Evolutionary conservation across 1,139 yeast species (phyloP).

Genomic region (Pichia sp.): DNA sequence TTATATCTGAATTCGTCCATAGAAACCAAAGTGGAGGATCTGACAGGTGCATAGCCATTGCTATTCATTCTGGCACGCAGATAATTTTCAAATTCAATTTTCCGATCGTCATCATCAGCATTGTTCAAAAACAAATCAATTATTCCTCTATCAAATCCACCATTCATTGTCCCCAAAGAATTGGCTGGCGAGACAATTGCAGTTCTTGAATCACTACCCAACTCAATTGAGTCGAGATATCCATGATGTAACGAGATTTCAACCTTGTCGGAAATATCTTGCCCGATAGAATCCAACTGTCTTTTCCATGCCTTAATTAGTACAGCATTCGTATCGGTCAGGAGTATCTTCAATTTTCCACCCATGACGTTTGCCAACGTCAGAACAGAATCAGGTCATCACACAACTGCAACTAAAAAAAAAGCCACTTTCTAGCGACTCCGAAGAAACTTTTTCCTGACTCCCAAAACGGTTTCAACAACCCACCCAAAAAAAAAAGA

Average conservation of each 20-base stretch:
- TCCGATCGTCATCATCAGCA: slow-evolving; percentile 18
- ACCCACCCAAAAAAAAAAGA: too few relatives aligned
- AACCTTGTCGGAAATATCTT: too few relatives aligned
- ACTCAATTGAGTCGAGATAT: too few relatives aligned
- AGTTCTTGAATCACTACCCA: too few relatives aligned
- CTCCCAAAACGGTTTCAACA: too few relatives aligned
- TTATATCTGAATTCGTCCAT: slow-evolving; percentile 14
- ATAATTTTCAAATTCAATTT: slow-evolving; percentile 13
- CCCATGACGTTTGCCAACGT: too few relatives aligned
- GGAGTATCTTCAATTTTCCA: too few relatives aligned
- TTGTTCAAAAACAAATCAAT: slow-evolving; percentile 25
- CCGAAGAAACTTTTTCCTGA: too few relatives aligned
- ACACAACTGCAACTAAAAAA: too few relatives aligned
- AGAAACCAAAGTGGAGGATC: slow-evolving; percentile 24
- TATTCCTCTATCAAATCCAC: slow-evolving; percentile 42
- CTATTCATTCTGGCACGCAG: slow-evolving; percentile 2
- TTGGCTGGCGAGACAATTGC: slow-evolving; percentile 46
- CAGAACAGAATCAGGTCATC: too few relatives aligned
- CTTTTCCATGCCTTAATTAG: slow-evolving; percentile 4
- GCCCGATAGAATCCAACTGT: slow-evolving; percentile 3
- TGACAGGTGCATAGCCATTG: slow-evolving; percentile 30
- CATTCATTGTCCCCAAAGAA: slow-evolving; percentile 41
- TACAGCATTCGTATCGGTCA: slow-evolving; percentile 1
- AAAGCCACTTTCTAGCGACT: too few relatives aligned
- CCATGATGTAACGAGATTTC: too few relatives aligned